Percentiles rank a stretch among this genome's conserved stretches.
Evolutionary conservation across 805 yeast genomes (phyloP).

Genomic region (Myxozyma lipomycoides): DNA sequence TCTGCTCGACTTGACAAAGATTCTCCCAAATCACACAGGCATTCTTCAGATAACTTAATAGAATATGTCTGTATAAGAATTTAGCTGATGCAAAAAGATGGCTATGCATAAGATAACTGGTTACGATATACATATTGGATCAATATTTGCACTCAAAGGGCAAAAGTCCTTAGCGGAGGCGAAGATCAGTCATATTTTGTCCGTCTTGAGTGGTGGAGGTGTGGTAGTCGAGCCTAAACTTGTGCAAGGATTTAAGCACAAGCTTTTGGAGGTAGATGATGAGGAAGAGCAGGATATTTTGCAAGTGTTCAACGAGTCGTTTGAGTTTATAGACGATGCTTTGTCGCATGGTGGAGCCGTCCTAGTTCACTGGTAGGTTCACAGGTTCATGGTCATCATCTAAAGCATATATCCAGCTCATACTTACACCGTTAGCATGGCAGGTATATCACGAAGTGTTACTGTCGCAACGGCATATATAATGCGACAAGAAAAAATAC

Average conservation of each 20-base stretch:
- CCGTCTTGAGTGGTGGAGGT: slow-evolving; percentile 57
- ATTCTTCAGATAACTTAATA: too few species aligned
- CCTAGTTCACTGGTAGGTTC: slow-evolving; percentile 42
- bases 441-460: slow-evolving; percentile 89
- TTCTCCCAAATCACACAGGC: too few species aligned
- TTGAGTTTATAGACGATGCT: slow-evolving; percentile 63
- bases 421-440: slow-evolving; percentile 61
- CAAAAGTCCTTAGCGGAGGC: slow-evolving; percentile 49
- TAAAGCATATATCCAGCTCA: slow-evolving; percentile 49
- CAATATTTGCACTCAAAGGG: slow-evolving; percentile 60
- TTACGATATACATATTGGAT: slow-evolving; percentile 68
- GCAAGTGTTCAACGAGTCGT: slow-evolving; percentile 55
- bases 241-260: slow-evolving; percentile 41
- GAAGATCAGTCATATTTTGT: slow-evolving; percentile 67
- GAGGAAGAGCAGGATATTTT: slow-evolving; percentile 63
- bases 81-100: too few species aligned
- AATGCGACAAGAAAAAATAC: slow-evolving; percentile 68
- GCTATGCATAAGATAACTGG: slow-evolving; percentile 60
- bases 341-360: slow-evolving; percentile 34
- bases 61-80: too few species aligned
- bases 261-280: slow-evolving; percentile 69
- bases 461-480: slow-evolving; percentile 83
- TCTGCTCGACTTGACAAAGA: too few species aligned
- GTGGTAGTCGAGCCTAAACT: slow-evolving; percentile 48
- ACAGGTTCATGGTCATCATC: slow-evolving; percentile 37